Conservation (phyloP, 176 grass and related monocot species). For the Tillandsia leiboldiana region DNA sequence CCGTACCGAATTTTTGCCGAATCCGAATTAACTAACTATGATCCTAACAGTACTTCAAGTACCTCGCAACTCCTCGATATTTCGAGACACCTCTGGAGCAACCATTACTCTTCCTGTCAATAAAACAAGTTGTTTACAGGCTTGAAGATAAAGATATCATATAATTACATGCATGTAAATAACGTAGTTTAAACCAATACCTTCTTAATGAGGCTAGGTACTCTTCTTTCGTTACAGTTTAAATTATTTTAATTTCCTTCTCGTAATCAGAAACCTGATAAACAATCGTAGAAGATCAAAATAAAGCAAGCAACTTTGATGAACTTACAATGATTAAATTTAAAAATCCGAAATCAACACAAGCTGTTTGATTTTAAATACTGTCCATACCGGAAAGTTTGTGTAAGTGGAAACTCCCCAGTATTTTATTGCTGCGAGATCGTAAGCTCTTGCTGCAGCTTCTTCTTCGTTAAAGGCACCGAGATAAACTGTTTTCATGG, state of each 20-base stretch:
- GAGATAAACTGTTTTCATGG: constrained; percentile 37
- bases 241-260: constrained; percentile 53
- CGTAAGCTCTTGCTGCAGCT: constrained; percentile 57
- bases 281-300: not conserved
- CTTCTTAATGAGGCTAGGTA: constrained; percentile 63
- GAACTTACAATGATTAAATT: not conserved
- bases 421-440: constrained; percentile 62
- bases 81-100: constrained; percentile 67
- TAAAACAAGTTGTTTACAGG: not conserved
- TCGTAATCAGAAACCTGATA: constrained; percentile 49
- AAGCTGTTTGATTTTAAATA: no score
- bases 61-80: constrained; percentile 70
- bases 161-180: not conserved
- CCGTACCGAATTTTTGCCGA: no score
- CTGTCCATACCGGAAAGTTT: constrained; percentile 37
- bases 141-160: not conserved
- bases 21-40: no score
- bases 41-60: not conserved
- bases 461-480: constrained; percentile 65
- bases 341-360: no score
- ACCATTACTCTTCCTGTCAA: constrained; percentile 59
- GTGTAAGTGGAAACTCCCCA: constrained; percentile 56
- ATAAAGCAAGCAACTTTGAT: not conserved
- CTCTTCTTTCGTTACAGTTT: constrained; percentile 55
- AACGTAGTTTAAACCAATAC: constrained; percentile 8